Percentiles rank a stretch among this genome's conserved stretches.
Evolutionary conservation across 1,139 yeast species (phyloP).

Genomic region (Sugiyamaella xylanicola): DNA sequence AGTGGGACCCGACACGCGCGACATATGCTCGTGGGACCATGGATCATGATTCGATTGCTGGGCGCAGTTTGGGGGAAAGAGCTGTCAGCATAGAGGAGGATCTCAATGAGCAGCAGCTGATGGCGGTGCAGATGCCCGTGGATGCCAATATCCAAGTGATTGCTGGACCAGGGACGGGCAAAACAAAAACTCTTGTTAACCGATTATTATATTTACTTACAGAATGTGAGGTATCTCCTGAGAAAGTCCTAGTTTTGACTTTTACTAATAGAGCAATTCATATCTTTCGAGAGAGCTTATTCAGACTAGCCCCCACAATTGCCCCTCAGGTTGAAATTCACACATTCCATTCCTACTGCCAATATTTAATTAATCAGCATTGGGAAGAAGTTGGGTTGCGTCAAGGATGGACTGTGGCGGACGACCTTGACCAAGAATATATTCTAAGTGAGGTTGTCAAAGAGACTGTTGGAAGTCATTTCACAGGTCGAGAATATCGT

Average conservation of each 20-base stretch:
- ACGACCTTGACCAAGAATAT: conserved; percentile 35
- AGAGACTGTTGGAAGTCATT: conserved; percentile 8
- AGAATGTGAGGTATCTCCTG: conserved; percentile 53
- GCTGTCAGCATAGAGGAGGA: conserved; percentile 11
- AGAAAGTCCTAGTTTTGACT: conserved; percentile 74
- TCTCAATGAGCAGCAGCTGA: conserved; percentile 60
- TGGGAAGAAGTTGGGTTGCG: conserved; percentile 56
- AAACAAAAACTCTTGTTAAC: conserved; percentile 77
- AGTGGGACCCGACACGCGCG: background rate
- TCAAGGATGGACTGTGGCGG: conserved; percentile 59
- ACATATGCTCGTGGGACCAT: background rate
- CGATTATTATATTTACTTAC: conserved; percentile 67
- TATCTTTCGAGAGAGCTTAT: conserved; percentile 56
- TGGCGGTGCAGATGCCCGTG: conserved; percentile 61
- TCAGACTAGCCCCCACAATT: conserved; percentile 50
- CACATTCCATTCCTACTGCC: conserved; percentile 84
- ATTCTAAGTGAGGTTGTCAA: conserved; percentile 18
- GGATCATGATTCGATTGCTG: background rate
- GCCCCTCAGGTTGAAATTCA: conserved; percentile 57
- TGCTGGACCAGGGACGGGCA: conserved; percentile 89
- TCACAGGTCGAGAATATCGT: conserved; percentile 11
- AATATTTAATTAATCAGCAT: conserved; percentile 56
- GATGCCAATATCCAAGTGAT: conserved; percentile 66
- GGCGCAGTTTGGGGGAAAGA: background rate
- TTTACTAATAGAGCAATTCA: conserved; percentile 88